These are phyloP conservation scores for Vanrija sp. DNA, from an alignment of 1,284 basidiomycete genomes.

Conservation along the genomic window DNA sequence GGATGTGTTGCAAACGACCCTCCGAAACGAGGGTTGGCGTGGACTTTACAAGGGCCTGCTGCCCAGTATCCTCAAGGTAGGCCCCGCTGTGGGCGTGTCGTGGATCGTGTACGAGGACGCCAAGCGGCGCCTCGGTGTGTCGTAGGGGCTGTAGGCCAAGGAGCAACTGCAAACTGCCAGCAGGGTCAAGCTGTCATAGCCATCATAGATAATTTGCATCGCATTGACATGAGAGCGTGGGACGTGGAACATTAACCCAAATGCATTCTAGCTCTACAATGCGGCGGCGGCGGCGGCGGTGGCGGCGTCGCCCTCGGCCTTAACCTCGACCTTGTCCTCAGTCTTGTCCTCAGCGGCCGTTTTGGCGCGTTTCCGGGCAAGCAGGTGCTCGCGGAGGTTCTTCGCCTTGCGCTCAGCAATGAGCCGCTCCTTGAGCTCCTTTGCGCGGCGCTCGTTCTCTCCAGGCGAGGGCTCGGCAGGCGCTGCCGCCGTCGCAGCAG, in stretches of 20 bases:
- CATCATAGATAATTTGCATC: conserved; percentile 12
- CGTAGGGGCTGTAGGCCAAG: neutral
- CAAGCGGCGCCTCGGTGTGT: conserved; percentile 44
- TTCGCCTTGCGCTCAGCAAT: conserved; percentile 27
- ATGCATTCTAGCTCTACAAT: neutral
- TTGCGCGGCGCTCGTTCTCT: conserved; percentile 24
- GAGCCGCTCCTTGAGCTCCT: conserved; percentile 35
- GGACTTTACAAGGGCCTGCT: conserved; percentile 93
- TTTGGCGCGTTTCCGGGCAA: conserved; percentile 13
- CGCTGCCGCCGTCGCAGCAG: neutral
- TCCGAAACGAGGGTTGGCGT: conserved; percentile 79
- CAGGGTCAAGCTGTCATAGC: conserved; percentile 2
- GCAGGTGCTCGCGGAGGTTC: conserved; percentile 12
- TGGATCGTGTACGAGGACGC: conserved; percentile 65
- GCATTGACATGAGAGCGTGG: conserved; percentile 1
- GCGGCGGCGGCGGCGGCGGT: neutral
- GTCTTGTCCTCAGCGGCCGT: neutral
- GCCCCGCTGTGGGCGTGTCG: conserved; percentile 89
- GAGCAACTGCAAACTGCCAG: neutral
- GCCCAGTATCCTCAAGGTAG: conserved; percentile 89
- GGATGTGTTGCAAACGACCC: conserved; percentile 81
- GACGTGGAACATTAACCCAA: neutral
- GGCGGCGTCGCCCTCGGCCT: neutral
- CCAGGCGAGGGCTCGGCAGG: conserved; percentile 14
- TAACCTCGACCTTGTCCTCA: neutral